Evolutionary conservation across 108 stramenopile genomes (phyloP).

Genomic region (Cylindrotheca closterium): DNA sequence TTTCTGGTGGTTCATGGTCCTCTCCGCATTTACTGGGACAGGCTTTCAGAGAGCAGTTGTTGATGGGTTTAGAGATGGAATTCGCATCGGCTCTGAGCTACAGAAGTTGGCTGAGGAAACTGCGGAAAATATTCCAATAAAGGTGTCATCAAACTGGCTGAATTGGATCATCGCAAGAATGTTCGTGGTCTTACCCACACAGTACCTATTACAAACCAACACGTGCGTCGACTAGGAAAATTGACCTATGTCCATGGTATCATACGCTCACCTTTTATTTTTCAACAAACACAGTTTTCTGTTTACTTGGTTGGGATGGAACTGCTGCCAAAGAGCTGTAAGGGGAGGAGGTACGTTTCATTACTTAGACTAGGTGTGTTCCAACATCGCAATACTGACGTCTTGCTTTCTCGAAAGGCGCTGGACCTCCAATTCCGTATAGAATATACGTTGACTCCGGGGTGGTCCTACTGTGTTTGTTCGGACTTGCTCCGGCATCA

Average conservation of each 20-base stretch:
- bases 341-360: conserved; percentile 27
- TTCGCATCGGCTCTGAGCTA: conserved; percentile 41
- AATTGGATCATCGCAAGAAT: conserved; percentile 88
- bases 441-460: conserved; percentile 84
- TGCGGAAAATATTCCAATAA: conserved; percentile 63
- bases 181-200: conserved; percentile 59
- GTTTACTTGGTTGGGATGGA: conserved; percentile 45
- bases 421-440: conserved; percentile 80
- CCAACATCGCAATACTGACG: too few species aligned
- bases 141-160: conserved; percentile 68
- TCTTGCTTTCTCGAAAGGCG: conserved; percentile 47
- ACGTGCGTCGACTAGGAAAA: too few species aligned
- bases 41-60: conserved; percentile 60
- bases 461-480: conserved; percentile 72
- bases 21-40: conserved; percentile 78
- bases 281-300: too few species aligned
- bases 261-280: too few species aligned
- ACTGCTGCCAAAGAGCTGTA: conserved; percentile 41
- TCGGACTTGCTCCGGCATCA: conserved; percentile 75
- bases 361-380: conserved; percentile 31
- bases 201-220: conserved; percentile 81
- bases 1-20: conserved; percentile 87
- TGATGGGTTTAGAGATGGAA: conserved; percentile 48
- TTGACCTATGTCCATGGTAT: too few species aligned
- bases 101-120: conserved; percentile 41